A percentile compares a stretch with the other conserved stretches of the same genome.
Conservation (phyloP, 176 grass and related monocot species). For the Melocanna baccifera region DNA sequence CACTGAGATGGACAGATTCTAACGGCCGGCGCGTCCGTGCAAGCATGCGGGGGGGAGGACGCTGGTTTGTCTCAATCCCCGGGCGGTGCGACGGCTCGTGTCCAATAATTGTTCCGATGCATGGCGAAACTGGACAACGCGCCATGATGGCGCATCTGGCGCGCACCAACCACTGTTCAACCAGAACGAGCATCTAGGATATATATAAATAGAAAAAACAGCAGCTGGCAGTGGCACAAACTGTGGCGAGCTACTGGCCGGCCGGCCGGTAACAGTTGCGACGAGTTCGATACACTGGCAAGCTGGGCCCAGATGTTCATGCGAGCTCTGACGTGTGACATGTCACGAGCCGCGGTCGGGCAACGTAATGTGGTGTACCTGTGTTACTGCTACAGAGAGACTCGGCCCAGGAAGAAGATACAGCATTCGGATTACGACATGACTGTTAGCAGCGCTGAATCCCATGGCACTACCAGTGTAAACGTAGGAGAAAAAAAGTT, state of each 20-base stretch:
- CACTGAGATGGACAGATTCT: not conserved
- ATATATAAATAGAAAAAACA: not conserved
- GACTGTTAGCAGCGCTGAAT: not conserved
- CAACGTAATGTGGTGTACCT: not conserved
- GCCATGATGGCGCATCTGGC: not conserved
- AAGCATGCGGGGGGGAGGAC: not conserved
- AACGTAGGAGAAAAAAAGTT: no score
- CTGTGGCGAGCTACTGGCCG: not conserved
- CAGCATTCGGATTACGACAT: slow-evolving; percentile 26
- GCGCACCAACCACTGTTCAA: not conserved
- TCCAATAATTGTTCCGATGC: not conserved
- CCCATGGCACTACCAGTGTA: not conserved
- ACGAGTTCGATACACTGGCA: not conserved
- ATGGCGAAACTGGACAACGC: not conserved
- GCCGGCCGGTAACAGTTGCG: not conserved
- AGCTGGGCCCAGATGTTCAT: not conserved
- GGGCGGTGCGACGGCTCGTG: not conserved
- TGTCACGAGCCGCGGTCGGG: slow-evolving; percentile 35
- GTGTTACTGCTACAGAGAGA: not conserved
- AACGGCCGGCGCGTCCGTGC: not conserved
- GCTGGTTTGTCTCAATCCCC: not conserved
- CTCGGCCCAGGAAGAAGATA: not conserved
- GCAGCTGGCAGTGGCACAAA: not conserved
- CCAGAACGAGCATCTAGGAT: not conserved
- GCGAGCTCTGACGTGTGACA: slow-evolving; percentile 5